Evolutionary conservation across 1,284 basidiomycete species (phyloP), one percentile per base, ranked within the genome.

Genomic region (Neotropicomus parvogracilis): DNA sequence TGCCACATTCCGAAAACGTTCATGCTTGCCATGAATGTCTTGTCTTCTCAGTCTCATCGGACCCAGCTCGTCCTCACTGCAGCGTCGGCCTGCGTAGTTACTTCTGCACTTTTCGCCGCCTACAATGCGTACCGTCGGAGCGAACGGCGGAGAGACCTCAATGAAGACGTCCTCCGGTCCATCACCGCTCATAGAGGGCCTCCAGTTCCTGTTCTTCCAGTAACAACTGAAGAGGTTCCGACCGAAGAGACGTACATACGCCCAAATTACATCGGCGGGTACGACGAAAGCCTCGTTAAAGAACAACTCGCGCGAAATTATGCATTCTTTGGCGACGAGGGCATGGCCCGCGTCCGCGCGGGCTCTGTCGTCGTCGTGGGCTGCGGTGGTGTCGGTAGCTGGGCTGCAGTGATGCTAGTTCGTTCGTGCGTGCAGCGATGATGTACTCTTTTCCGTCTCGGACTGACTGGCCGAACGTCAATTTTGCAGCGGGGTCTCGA

Each of bases 301-400:
- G 91, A 95, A 62, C 87, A 97, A 69, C 78, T 99, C 32, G 88
- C 94, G 6, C 75, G 97, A 38, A 97, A 98, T 70, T 97, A 97
- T 65, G 85, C 88, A 17, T 97, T 99, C 71, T 87, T 99, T 40
- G 93, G 93, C 0, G 91, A 95, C 28, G 88, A 94, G 31, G 81
- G 83, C 20, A 97, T 98, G 92, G 64, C 71, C 11, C 83, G 81
- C 59, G 78, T 99, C 36, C 77, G 97, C 49, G 66, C 77, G 19
- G 80, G 83, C 7, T 84, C 78, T 16, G 93, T 98, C 4, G 91
- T 93, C 17, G 75, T 99, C 19, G 81, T 99, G 8, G 97, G 97
- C 4, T 92, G 94, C 55, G 97, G 97, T 49, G 97, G 97, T 6
- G 97, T 99, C 1, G 95, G 95, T 0, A 93, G 89, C 58, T 95